Conservation (phyloP, 371 early-diverging fungal genomes). For the Rhizopus arrhizus region DNA sequence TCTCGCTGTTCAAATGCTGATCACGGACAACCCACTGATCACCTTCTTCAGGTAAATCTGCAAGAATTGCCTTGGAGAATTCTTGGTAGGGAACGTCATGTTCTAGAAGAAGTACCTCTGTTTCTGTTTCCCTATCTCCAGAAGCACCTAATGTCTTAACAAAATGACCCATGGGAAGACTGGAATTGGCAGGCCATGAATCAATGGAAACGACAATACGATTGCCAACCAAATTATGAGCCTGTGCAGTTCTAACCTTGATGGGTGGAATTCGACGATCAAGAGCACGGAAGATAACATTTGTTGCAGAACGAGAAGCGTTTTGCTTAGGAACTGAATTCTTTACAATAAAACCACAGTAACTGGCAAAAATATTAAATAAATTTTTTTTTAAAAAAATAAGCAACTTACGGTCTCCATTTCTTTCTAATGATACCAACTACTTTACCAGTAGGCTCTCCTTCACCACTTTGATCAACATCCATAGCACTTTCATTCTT, state of each 20-base stretch:
- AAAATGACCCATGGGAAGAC: conserved; percentile 87
- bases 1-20: conserved; percentile 63
- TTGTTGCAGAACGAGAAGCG: conserved; percentile 53
- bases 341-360: conserved; percentile 90
- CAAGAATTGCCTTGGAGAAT: conserved; percentile 83
- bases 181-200: conserved; percentile 81
- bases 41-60: conserved; percentile 85
- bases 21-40: conserved; percentile 81
- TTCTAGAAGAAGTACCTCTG: conserved; percentile 92
- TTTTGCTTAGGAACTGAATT: conserved; percentile 61
- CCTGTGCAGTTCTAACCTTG: conserved; percentile 88
- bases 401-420: conserved; percentile 77
- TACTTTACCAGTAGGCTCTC: conserved; percentile 81
- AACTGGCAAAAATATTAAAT: conserved; percentile 25
- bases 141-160: conserved; percentile 88
- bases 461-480: conserved; percentile 19
- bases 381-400: background rate
- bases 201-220: conserved; percentile 92
- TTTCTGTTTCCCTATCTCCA: conserved; percentile 92
- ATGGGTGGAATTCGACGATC: conserved; percentile 93
- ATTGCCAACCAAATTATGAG: conserved; percentile 69
- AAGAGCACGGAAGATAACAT: conserved; percentile 82
- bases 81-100: conserved; percentile 94
- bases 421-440: conserved; percentile 93
- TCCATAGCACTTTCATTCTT: conserved; percentile 26